Conservation (phyloP, 148 eudicot species). For the Selenicereus undatus region DNA sequence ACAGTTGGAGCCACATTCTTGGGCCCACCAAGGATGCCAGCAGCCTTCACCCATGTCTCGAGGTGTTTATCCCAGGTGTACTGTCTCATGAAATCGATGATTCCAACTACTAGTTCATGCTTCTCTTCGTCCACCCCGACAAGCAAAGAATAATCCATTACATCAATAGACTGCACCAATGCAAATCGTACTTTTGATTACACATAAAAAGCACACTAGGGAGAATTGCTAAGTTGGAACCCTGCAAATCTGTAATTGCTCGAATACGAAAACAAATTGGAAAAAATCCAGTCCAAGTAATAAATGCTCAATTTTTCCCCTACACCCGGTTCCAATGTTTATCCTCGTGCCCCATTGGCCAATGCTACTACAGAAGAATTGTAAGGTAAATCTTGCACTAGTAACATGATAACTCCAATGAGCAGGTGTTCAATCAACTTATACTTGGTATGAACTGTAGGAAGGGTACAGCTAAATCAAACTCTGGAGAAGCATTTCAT, state of each 20-base stretch:
- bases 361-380: too few species aligned
- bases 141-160: constrained; percentile 92
- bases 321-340: too few species aligned
- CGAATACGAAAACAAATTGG: not conserved
- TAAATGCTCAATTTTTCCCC: too few species aligned
- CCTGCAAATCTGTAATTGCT: not conserved
- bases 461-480: too few species aligned
- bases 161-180: constrained; percentile 74
- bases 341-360: too few species aligned
- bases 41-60: constrained; percentile 95
- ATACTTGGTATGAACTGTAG: too few species aligned
- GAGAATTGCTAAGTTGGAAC: not conserved
- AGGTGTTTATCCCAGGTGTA: constrained; percentile 99
- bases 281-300: too few species aligned
- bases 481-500: too few species aligned
- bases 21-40: constrained; percentile 92
- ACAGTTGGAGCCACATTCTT: constrained; percentile 86
- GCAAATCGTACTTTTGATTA: not conserved
- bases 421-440: too few species aligned
- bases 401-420: too few species aligned
- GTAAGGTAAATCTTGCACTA: too few species aligned
- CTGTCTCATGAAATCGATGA: constrained; percentile 97
- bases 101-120: constrained; percentile 90
- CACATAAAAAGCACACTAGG: not conserved
- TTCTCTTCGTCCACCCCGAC: constrained; percentile 93